Evolutionary conservation across 306 rosid genomes (phyloP).

Genomic region (Styphnolobium japonicum): DNA sequence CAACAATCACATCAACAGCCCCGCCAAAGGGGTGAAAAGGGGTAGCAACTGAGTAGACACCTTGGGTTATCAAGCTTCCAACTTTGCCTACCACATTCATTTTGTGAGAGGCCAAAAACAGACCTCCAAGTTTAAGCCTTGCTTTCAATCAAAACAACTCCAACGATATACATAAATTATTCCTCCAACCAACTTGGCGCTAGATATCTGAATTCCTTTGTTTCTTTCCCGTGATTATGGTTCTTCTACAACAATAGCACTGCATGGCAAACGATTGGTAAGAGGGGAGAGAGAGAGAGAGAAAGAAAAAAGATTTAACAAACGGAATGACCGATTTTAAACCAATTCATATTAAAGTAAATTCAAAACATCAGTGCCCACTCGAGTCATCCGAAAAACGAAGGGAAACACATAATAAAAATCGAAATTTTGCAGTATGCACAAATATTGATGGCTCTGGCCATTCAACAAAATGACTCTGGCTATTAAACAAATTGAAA

Average conservation of each 20-base stretch:
- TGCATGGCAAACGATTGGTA: conserved; percentile 31
- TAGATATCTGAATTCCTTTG: conserved; percentile 1
- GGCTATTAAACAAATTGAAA: neutral
- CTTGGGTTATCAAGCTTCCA: conserved; percentile 82
- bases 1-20: conserved; percentile 94
- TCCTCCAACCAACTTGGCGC: conserved; percentile 21
- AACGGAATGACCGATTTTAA: conserved; percentile 5
- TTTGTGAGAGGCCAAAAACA: conserved; percentile 22
- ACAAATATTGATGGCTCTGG: no score
- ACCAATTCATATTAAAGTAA: neutral
- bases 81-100: conserved; percentile 94
- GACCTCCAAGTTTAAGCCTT: conserved; percentile 30
- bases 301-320: neutral
- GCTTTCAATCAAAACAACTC: conserved; percentile 30
- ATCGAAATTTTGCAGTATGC: neutral
- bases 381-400: neutral
- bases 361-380: neutral
- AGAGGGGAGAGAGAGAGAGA: no score
- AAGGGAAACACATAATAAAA: neutral
- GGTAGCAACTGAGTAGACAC: conserved; percentile 91
- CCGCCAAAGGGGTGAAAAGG: conserved; percentile 99
- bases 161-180: conserved; percentile 15
- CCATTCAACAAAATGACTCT: neutral
- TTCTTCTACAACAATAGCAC: conserved; percentile 37
- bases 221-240: conserved; percentile 21